Evolutionary conservation across 768 basidiomycete genomes (phyloP).

Genomic region (Tricholoma matsutake): DNA sequence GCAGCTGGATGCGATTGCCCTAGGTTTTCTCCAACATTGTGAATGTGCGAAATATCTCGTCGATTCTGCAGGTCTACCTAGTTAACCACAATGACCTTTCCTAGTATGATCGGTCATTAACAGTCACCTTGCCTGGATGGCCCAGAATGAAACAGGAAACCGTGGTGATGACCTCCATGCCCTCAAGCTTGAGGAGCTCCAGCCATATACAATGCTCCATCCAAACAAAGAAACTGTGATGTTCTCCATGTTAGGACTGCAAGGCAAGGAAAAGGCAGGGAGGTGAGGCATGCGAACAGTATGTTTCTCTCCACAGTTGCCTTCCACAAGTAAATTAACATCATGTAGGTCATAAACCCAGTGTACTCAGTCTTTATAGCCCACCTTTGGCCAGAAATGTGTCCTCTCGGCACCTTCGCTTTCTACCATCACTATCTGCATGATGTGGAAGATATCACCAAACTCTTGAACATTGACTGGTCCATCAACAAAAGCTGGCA

Average conservation of each 20-base stretch:
- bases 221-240: slow-evolving; percentile 19
- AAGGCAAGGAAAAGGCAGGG: slow-evolving; percentile 26
- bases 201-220: slow-evolving; percentile 24
- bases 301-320: too few species aligned
- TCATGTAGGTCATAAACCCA: too few species aligned
- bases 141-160: slow-evolving; percentile 27
- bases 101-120: slow-evolving; percentile 20
- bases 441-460: too few species aligned
- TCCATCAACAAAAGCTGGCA: slow-evolving; percentile 26
- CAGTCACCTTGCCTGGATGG: slow-evolving; percentile 27
- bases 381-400: too few species aligned
- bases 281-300: slow-evolving; percentile 23
- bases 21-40: slow-evolving; percentile 25
- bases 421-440: too few species aligned
- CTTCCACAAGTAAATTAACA: too few species aligned
- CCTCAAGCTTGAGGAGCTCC: slow-evolving; percentile 23
- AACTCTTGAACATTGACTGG: too few species aligned
- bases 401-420: too few species aligned
- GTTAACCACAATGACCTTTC: neutral
- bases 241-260: slow-evolving; percentile 14
- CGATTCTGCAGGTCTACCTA: neutral
- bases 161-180: slow-evolving; percentile 29
- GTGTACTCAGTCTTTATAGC: too few species aligned
- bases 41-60: slow-evolving; percentile 18
- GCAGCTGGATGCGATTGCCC: slow-evolving; percentile 19